Conservation (phyloP, 768 basidiomycete species). For the Lactifluus pinguis region DNA sequence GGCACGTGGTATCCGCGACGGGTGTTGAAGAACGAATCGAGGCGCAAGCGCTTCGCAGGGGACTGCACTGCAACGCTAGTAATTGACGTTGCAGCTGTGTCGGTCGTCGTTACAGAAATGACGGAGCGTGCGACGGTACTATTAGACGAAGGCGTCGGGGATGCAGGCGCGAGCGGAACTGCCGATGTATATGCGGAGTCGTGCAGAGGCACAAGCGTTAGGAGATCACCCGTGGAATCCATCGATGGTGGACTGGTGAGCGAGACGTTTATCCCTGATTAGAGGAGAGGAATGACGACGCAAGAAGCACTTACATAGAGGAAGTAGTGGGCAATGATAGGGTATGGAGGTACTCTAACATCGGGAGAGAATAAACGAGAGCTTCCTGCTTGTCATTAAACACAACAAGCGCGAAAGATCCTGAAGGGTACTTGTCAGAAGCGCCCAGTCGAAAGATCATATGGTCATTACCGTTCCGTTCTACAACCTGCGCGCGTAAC, state of each 20-base stretch:
- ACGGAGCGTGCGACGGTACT: neutral
- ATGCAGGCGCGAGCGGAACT: neutral
- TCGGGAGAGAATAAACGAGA: conserved; percentile 54
- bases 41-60: conserved; percentile 32
- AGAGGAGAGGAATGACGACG: neutral
- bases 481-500: conserved; percentile 44
- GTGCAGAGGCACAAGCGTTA: conserved; percentile 14
- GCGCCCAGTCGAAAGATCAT: neutral
- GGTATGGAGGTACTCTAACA: conserved; percentile 47
- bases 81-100: neutral
- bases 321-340: conserved; percentile 10
- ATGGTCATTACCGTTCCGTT: conserved; percentile 43
- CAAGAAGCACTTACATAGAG: conserved; percentile 3
- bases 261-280: neutral
- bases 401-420: conserved; percentile 40
- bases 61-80: conserved; percentile 11
- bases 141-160: conserved; percentile 28
- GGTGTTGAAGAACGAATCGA: conserved; percentile 52
- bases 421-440: conserved; percentile 31
- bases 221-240: conserved; percentile 18
- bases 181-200: neutral
- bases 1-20: conserved; percentile 42
- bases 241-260: conserved; percentile 27
- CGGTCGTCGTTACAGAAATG: neutral
- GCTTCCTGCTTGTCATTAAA: conserved; percentile 42